phyloP scores from a whole-genome alignment of 805 yeast genomes.

The Kazachstania kunashirensis region DNA sequence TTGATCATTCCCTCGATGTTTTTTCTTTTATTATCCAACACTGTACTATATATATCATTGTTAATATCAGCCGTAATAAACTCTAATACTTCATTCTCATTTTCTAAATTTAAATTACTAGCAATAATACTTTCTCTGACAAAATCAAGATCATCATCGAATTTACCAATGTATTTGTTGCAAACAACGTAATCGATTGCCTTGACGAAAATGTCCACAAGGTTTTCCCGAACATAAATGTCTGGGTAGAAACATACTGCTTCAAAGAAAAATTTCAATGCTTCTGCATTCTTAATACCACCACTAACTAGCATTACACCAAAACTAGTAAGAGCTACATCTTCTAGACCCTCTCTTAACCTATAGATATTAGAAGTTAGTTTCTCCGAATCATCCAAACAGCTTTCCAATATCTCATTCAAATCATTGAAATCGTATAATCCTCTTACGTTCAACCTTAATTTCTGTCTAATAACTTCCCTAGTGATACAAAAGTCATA shows the following conservation, averaged over 20 bases:
- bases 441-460: slow-evolving; percentile 48
- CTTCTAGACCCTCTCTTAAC: slow-evolving; percentile 29
- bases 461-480: slow-evolving; percentile 53
- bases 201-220: slow-evolving; percentile 39
- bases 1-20: slow-evolving; percentile 22
- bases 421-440: slow-evolving; percentile 35
- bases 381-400: slow-evolving; percentile 29
- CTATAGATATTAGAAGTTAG: slow-evolving; percentile 6
- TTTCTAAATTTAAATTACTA: slow-evolving; percentile 9
- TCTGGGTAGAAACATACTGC: slow-evolving; percentile 48
- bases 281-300: slow-evolving; percentile 55
- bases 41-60: slow-evolving; percentile 10
- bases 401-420: slow-evolving; percentile 47
- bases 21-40: slow-evolving; percentile 18
- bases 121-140: slow-evolving; percentile 21
- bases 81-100: slow-evolving; percentile 12
- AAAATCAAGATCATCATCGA: slow-evolving; percentile 54
- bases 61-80: slow-evolving; percentile 10
- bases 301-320: slow-evolving; percentile 63
- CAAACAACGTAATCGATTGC: slow-evolving; percentile 60
- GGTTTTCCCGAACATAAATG: slow-evolving; percentile 39
- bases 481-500: slow-evolving; percentile 36
- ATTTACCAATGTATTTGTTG: slow-evolving; percentile 48
- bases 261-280: slow-evolving; percentile 54
- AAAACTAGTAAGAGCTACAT: slow-evolving; percentile 59